These are phyloP conservation scores for Fraxinus americana DNA, from an alignment of 257 asterid species.

Conservation along the genomic window DNA sequence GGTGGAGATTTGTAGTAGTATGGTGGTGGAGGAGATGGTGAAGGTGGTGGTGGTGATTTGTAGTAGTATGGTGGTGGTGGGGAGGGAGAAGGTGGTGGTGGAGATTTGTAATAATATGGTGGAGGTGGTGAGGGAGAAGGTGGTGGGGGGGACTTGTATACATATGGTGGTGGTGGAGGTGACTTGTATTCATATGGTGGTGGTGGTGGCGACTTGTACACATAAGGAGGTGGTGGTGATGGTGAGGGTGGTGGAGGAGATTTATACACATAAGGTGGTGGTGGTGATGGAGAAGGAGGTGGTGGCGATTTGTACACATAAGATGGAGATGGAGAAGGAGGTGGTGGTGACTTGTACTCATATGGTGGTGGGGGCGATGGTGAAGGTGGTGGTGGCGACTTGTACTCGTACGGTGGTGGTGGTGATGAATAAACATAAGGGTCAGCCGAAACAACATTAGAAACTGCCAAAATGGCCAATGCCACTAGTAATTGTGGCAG, in stretches of 20 bases:
- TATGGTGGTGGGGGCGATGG: constrained; percentile 14
- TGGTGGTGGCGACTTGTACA: constrained; percentile 10
- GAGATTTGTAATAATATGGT: constrained; percentile 11
- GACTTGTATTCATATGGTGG: background rate
- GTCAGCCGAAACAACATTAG: constrained; percentile 21
- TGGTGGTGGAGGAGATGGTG: constrained; percentile 18
- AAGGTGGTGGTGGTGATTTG: constrained; percentile 23
- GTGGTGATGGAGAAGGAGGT: background rate
- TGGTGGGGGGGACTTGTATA: background rate
- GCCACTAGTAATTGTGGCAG: constrained; percentile 23
- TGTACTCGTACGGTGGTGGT: constrained; percentile 20
- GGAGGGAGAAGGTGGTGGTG: background rate
- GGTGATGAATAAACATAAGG: constrained; percentile 26
- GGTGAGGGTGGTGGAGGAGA: constrained; percentile 17
- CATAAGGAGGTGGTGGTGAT: constrained; percentile 5
- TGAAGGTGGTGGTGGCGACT: constrained; percentile 24
- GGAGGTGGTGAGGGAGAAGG: constrained; percentile 9
- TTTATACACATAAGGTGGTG: constrained; percentile 1
- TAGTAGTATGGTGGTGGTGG: constrained; percentile 19
- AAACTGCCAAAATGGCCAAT: constrained; percentile 21
- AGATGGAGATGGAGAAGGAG: background rate
- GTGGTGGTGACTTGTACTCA: background rate
- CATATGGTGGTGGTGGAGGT: background rate
- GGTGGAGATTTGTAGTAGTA: constrained; percentile 27
- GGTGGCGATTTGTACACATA: constrained; percentile 2